Conservation (phyloP, 2,329 filamentous ascomycete genomes). For the Drechslerella dactyloides region DNA sequence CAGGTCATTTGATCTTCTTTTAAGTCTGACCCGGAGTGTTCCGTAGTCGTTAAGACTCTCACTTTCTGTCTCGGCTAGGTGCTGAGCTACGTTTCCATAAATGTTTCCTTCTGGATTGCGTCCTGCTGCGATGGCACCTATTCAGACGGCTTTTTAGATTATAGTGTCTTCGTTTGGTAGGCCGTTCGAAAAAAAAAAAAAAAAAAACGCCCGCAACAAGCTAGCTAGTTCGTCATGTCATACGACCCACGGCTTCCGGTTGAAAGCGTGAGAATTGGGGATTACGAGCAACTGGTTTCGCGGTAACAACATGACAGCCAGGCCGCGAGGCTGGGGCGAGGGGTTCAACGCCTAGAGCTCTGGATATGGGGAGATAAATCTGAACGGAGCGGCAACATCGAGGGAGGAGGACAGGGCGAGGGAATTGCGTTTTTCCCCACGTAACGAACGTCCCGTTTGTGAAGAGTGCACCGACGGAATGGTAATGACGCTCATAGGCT, state of each 20-base stretch:
- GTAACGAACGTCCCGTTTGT: constrained; percentile 35
- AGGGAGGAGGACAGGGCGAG: constrained; percentile 5
- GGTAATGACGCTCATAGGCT: constrained; percentile 17
- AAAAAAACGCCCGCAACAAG: constrained; percentile 33
- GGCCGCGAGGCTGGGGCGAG: constrained; percentile 19
- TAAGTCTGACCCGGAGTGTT: constrained; percentile 23
- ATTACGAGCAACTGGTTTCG: constrained; percentile 34
- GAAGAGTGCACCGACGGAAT: constrained; percentile 34
- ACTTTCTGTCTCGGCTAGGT: constrained; percentile 37
- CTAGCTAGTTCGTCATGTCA: constrained; percentile 47
- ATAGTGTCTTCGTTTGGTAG: constrained; percentile 30
- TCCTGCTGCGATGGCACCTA: constrained; percentile 3
- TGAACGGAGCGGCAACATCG: constrained; percentile 30
- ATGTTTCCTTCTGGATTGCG: background rate
- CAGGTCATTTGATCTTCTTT: constrained; percentile 13
- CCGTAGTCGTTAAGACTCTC: constrained; percentile 4
- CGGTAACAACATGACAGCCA: constrained; percentile 13
- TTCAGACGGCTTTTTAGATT: background rate
- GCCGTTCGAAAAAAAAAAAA: constrained; percentile 25
- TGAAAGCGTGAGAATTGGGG: constrained; percentile 29
- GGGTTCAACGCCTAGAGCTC: constrained; percentile 12
- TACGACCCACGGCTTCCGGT: constrained; percentile 43
- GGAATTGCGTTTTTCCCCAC: constrained; percentile 38
- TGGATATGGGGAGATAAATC: constrained; percentile 12
- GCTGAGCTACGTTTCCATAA: constrained; percentile 9